Conservation (phyloP, 306 rosid species). For the Spatholobus suberectus region DNA sequence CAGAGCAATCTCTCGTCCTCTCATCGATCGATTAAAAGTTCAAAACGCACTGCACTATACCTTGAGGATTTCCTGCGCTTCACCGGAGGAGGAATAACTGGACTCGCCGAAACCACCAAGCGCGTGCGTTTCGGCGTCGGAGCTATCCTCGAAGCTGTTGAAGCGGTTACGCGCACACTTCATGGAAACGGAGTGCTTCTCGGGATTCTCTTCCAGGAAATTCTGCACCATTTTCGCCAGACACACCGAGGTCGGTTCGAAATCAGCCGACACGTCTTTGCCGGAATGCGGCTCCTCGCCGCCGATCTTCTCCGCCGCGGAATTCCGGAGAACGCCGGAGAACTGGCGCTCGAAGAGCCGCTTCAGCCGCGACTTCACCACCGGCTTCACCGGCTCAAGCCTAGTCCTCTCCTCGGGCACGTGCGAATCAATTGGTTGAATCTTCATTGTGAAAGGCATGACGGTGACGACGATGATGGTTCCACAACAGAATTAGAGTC, state of each 20-base stretch:
- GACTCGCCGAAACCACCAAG: slow-evolving; percentile 53
- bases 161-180: slow-evolving; percentile 68
- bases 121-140: slow-evolving; percentile 59
- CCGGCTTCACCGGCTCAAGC: slow-evolving; percentile 66
- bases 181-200: slow-evolving; percentile 56
- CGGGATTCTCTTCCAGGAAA: slow-evolving; percentile 78
- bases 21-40: neutral
- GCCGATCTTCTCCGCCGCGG: slow-evolving; percentile 52
- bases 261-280: slow-evolving; percentile 51
- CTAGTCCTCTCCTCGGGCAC: slow-evolving; percentile 44
- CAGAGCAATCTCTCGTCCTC: neutral
- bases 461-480: neutral
- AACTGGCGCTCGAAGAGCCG: slow-evolving; percentile 87
- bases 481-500: slow-evolving; percentile 3
- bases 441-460: slow-evolving; percentile 81
- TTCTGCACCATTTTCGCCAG: slow-evolving; percentile 83
- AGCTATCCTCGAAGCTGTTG: slow-evolving; percentile 58
- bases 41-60: slow-evolving; percentile 28
- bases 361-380: slow-evolving; percentile 74
- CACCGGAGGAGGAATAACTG: slow-evolving; percentile 48
- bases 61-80: slow-evolving; percentile 75
- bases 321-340: slow-evolving; percentile 56
- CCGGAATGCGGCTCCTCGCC: slow-evolving; percentile 46
- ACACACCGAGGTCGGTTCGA: slow-evolving; percentile 83
- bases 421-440: slow-evolving; percentile 81